A percentile compares a stretch with the other conserved stretches of the same genome.
Conservation (phyloP, 1,139 yeast genomes). For the Pneumocystis oryctolagi region DNA sequence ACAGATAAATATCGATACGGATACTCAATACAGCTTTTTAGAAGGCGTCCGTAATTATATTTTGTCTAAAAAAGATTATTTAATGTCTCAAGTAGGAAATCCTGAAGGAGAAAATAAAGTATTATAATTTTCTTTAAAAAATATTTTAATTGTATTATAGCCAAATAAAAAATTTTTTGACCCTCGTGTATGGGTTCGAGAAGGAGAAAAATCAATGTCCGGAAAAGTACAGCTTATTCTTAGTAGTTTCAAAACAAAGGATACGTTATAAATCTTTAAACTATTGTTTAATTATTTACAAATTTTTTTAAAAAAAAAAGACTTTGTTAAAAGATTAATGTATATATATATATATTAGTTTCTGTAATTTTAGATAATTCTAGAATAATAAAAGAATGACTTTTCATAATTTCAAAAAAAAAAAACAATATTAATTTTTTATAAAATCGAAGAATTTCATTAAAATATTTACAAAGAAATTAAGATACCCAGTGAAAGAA, state of each 20-base stretch:
- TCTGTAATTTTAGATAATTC: no score
- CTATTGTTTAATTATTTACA: not conserved
- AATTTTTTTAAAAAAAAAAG: no score
- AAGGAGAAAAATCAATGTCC: conserved; percentile 98
- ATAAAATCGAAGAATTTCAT: no score
- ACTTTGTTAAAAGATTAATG: no score
- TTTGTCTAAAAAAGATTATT: conserved; percentile 88
- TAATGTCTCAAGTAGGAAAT: conserved; percentile 83
- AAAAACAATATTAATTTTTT: no score
- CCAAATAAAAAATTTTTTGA: conserved; percentile 80
- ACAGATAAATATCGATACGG: conserved; percentile 88
- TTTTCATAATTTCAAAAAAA: not conserved
- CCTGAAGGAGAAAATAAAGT: conserved; percentile 99
- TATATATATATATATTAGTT: no score
- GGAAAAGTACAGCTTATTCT: conserved; percentile 73
- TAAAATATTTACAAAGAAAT: not conserved
- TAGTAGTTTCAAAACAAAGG: conserved; percentile 50
- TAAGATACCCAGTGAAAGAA: not conserved
- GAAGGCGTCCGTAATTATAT: conserved; percentile 92
- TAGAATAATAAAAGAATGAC: no score
- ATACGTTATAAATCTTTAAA: conserved; percentile 13
- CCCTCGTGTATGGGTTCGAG: conserved; percentile 99
- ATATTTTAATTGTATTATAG: not conserved
- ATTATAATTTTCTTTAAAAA: conserved; percentile 32
- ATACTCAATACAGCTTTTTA: conserved; percentile 96